phyloP scores from a whole-genome alignment of 208 protist genomes.

The Wallacemonas rigidus region DNA sequence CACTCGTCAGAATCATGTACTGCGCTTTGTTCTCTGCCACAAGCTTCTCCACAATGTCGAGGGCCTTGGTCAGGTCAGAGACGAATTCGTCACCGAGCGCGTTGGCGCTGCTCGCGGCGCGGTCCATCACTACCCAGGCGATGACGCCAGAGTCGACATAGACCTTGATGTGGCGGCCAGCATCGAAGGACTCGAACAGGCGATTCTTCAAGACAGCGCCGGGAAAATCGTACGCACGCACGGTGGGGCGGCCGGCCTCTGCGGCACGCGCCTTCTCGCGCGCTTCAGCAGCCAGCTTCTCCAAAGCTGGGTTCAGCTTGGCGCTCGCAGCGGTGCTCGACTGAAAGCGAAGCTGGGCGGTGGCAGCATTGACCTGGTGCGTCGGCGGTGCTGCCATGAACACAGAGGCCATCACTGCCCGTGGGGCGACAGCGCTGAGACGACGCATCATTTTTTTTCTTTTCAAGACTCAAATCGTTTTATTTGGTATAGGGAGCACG shows the following conservation, averaged over 20 bases:
- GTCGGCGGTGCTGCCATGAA: neutral
- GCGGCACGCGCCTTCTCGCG: conserved; percentile 12
- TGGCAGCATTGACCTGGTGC: neutral
- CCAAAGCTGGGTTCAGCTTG: neutral
- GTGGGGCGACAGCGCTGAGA: conserved; percentile 23
- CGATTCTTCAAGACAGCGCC: conserved; percentile 45
- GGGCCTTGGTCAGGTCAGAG: conserved; percentile 42
- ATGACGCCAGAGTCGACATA: conserved; percentile 72
- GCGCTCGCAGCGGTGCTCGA: neutral
- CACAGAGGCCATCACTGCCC: conserved; percentile 3
- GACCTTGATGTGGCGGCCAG: conserved; percentile 68
- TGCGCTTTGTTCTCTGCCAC: conserved; percentile 52
- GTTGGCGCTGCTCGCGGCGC: conserved; percentile 70
- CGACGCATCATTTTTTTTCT: conserved; percentile 42
- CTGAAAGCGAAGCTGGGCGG: conserved; percentile 6
- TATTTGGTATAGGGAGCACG: neutral
- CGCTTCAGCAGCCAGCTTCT: conserved; percentile 1
- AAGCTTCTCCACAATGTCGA: conserved; percentile 69
- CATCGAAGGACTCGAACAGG: conserved; percentile 48
- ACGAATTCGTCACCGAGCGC: conserved; percentile 73
- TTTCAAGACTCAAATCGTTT: neutral
- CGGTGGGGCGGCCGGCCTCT: conserved; percentile 22
- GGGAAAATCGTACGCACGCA: conserved; percentile 53
- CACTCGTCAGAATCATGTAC: conserved; percentile 66
- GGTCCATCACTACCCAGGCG: conserved; percentile 87